Conservation (phyloP, 495 filamentous ascomycete genomes). For the Aspergillus olivimuriae region DNA sequence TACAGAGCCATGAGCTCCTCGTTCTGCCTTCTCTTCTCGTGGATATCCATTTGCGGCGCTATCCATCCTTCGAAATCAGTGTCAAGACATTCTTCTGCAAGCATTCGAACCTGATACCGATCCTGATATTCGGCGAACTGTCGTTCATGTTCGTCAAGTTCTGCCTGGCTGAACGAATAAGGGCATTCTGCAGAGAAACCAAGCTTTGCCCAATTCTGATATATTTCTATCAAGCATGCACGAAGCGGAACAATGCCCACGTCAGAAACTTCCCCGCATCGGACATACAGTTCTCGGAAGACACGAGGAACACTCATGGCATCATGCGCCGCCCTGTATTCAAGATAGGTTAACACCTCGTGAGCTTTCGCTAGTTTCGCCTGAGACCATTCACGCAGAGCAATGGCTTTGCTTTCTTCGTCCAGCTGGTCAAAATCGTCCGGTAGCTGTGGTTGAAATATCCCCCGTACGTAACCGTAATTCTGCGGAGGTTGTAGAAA, state of each 20-base stretch:
- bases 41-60: too few species aligned
- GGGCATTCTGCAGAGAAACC: slow-evolving; percentile 24
- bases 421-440: slow-evolving; percentile 25
- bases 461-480: slow-evolving; percentile 25
- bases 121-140: slow-evolving; percentile 26
- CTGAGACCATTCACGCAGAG: slow-evolving; percentile 18
- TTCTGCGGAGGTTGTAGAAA: slow-evolving; percentile 26
- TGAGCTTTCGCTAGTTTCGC: slow-evolving; percentile 29
- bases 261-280: slow-evolving; percentile 24
- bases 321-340: slow-evolving; percentile 21
- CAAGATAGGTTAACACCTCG: slow-evolving; percentile 23
- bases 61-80: too few species aligned
- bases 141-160: slow-evolving; percentile 19
- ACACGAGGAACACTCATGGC: slow-evolving; percentile 24
- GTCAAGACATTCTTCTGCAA: too few species aligned
- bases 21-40: too few species aligned
- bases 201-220: slow-evolving; percentile 22
- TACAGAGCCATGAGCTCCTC: too few species aligned
- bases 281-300: slow-evolving; percentile 30
- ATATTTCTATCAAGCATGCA: slow-evolving; percentile 29
- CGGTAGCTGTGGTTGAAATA: slow-evolving; percentile 20
- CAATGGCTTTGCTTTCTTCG: slow-evolving; percentile 16
- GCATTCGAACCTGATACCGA: too few species aligned
- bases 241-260: slow-evolving; percentile 29
- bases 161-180: slow-evolving; percentile 21